Percentiles rank a stretch among this genome's conserved stretches.
Conservation (phyloP, 176 grass and related monocot genomes). For the Tillandsia leiboldiana region DNA sequence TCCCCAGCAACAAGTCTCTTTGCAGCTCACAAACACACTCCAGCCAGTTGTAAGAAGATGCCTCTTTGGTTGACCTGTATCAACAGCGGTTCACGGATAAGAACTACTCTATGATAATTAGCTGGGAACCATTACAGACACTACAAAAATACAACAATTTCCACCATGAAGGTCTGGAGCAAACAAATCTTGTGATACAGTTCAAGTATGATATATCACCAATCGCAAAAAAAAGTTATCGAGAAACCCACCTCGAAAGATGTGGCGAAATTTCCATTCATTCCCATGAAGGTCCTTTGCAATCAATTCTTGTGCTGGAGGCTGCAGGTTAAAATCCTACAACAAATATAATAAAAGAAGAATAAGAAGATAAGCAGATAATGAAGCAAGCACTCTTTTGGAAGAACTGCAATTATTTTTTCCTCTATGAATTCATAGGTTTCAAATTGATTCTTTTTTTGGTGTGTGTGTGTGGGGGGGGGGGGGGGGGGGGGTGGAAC, state of each 20-base stretch:
- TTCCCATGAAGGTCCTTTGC: constrained; percentile 61
- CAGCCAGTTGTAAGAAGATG: constrained; percentile 72
- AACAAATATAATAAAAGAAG: background rate
- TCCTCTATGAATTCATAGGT: background rate
- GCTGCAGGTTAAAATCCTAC: constrained; percentile 59
- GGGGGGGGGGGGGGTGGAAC: background rate
- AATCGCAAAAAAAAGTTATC: background rate
- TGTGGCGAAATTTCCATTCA: constrained; percentile 62
- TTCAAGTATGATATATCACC: background rate
- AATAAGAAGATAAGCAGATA: background rate
- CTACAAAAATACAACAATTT: background rate
- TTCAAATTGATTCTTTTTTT: too few relatives aligned
- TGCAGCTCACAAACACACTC: constrained; percentile 68
- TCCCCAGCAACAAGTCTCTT: constrained; percentile 65
- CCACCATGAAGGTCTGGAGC: background rate
- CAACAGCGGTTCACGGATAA: background rate
- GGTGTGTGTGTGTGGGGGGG: background rate
- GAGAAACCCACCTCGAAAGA: constrained; percentile 40
- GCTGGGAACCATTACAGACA: background rate
- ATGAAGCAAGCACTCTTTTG: background rate
- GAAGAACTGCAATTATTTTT: background rate
- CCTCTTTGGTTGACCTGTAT: constrained; percentile 58
- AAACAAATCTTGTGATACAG: background rate
- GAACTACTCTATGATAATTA: background rate
- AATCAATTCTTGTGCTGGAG: constrained; percentile 52